A percentile compares a stretch with the other conserved stretches of the same genome.
phyloP scores from a whole-genome alignment of 2,329 filamentous ascomycete genomes.

The Verticillium dahliae region DNA sequence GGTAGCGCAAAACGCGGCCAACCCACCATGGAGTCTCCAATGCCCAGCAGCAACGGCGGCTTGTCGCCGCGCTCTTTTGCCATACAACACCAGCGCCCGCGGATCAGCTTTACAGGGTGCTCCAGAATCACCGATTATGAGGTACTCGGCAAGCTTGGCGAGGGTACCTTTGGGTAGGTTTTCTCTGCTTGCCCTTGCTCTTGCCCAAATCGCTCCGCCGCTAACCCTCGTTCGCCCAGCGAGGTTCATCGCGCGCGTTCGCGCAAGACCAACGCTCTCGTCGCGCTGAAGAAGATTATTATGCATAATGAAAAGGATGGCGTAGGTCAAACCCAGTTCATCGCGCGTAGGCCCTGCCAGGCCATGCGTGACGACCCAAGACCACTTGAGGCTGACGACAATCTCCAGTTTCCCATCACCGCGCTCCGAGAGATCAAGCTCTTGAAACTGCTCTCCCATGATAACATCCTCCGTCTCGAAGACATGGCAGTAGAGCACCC shows the following conservation, averaged over 20 bases:
- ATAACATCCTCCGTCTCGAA: conserved; percentile 78
- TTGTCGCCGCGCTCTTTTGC: conserved; percentile 51
- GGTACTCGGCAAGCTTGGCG: conserved; percentile 75
- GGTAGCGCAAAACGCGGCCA: not conserved
- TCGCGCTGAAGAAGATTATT: conserved; percentile 96
- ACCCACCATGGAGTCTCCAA: not conserved
- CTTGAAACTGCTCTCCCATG: conserved; percentile 87
- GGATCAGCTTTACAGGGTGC: conserved; percentile 71
- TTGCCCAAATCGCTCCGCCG: not conserved
- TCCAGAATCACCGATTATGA: conserved; percentile 78
- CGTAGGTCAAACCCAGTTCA: conserved; percentile 35
- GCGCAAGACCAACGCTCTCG: conserved; percentile 64
- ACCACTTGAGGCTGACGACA: conserved; percentile 4
- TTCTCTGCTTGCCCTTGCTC: not conserved
- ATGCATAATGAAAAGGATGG: conserved; percentile 99
- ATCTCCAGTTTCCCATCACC: conserved; percentile 80
- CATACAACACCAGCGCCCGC: conserved; percentile 46
- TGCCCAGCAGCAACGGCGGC: conserved; percentile 18
- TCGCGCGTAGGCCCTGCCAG: not conserved
- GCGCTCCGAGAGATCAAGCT: conserved; percentile 96
- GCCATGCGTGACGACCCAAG: not conserved
- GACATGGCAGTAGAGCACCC: conserved; percentile 92
- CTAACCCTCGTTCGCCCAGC: conserved; percentile 27
- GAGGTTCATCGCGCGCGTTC: conserved; percentile 89
- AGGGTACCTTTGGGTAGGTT: conserved; percentile 85